Base-by-base conservation (phyloP, 441 rosid species). In the Brassica balearica region DNA sequence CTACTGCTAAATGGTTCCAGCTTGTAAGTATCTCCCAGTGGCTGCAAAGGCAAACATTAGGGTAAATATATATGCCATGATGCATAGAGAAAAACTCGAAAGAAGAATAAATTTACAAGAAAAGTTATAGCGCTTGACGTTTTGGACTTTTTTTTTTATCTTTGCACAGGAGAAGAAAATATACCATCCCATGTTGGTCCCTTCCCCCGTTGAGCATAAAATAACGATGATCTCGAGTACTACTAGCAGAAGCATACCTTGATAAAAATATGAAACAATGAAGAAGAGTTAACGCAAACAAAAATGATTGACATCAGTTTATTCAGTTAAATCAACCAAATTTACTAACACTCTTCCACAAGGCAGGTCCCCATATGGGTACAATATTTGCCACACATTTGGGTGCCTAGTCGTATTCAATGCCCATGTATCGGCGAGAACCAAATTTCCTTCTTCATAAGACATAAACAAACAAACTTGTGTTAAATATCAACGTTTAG, bases 341-440 rank as follows among this genome's bases (percentile, higher is more conserved):
- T 64, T 17, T 59, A 86, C 98, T 88, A 81, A 95, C 98, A 92
- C 91, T 83, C 97, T 90, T 68, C 88, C 94, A 78, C 87, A 80
- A 62, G 99, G 99, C 65, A 76, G 77, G 77, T 84, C 87, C 66
- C 97, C 97, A 81, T 82, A 88, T 7, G 97, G 94, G 84, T 78
- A 86, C 82, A 95, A 87, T 76, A 78, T 85, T 81, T 86, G 83
- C 99, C 99, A 95, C 55, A 23, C 86, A 76, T 84, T 86, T 75
- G 97, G 92, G 81, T 82, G 85, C 69, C 78, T 87, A 71, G 92
- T 90, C 71, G 91, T 88, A 85, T 95, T 95, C 61, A 95, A 77
- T 51, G 81, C 94, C 99, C 97, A 95, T 53, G 97, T 89, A 91
- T 95, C 99, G 3, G 89, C 83, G 25, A 93, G 81, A 82, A 79